Evolutionary conservation across 2,329 filamentous ascomycete species (phyloP).

Genomic region (Chalaropsis ovoidea): DNA sequence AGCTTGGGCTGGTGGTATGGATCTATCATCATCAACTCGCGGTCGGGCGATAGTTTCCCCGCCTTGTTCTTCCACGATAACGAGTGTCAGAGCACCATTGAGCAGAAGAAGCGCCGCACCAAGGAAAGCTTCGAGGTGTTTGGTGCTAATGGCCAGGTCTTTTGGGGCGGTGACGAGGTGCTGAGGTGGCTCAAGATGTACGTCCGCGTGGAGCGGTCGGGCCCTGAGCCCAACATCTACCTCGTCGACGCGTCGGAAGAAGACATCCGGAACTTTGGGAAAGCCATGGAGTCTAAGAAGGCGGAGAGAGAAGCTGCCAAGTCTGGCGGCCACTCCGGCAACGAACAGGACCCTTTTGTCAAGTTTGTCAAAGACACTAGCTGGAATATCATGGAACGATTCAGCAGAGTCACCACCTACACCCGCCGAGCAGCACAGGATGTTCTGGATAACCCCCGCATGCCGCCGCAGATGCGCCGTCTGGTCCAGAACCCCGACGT

Average conservation of each 20-base stretch:
- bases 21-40: slow-evolving; percentile 83
- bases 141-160: slow-evolving; percentile 72
- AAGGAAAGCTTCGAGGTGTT: slow-evolving; percentile 86
- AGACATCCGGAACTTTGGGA: slow-evolving; percentile 67
- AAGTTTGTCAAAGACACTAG: slow-evolving; percentile 90
- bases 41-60: slow-evolving; percentile 84
- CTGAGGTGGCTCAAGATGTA: slow-evolving; percentile 82
- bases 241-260: slow-evolving; percentile 78
- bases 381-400: slow-evolving; percentile 93
- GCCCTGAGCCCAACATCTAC: slow-evolving; percentile 81
- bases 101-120: slow-evolving; percentile 80
- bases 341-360: slow-evolving; percentile 78
- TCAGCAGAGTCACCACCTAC: slow-evolving; percentile 95
- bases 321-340: slow-evolving; percentile 35
- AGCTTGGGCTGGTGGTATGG: slow-evolving; percentile 98
- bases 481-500: slow-evolving; percentile 87
- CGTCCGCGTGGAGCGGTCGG: slow-evolving; percentile 69
- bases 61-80: slow-evolving; percentile 96
- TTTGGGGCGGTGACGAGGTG: slow-evolving; percentile 96
- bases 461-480: slow-evolving; percentile 78
- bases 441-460: slow-evolving; percentile 77
- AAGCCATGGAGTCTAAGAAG: slow-evolving; percentile 33
- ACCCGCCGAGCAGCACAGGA: slow-evolving; percentile 86
- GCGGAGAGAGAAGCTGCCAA: slow-evolving; percentile 32
- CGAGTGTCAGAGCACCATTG: slow-evolving; percentile 89